Evolutionary conservation across 495 filamentous ascomycete species (phyloP).

Genomic region (Choiromyces venosus): DNA sequence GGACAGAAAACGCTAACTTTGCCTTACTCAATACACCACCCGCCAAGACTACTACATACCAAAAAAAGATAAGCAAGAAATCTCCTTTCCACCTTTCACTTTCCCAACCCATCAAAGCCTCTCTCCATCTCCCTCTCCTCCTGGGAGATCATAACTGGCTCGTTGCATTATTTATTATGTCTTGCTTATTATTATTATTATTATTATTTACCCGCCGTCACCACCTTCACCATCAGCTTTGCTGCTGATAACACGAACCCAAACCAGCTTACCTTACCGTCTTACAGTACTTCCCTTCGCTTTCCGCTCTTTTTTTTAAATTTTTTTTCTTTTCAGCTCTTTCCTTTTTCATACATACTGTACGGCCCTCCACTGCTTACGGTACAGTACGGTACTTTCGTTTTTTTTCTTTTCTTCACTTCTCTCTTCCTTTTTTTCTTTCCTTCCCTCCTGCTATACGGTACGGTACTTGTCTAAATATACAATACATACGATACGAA

Average conservation of each 20-base stretch:
- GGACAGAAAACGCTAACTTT: too few relatives aligned
- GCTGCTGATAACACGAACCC: background rate
- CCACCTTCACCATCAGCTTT: background rate
- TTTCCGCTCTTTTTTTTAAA: background rate
- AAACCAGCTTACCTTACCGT: background rate
- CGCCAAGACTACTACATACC: too few relatives aligned
- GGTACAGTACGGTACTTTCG: background rate
- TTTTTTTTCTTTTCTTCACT: constrained; percentile 6
- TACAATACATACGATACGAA: too few relatives aligned
- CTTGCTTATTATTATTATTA: background rate
- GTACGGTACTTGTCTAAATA: too few relatives aligned
- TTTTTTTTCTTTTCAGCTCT: too few relatives aligned
- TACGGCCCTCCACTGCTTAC: background rate
- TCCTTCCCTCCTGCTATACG: constrained; percentile 4
- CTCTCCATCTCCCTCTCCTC: too few relatives aligned
- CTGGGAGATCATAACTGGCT: too few relatives aligned
- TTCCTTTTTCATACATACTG: background rate
- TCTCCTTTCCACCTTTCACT: too few relatives aligned
- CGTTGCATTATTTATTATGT: background rate
- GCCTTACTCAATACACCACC: too few relatives aligned
- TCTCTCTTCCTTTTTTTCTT: constrained; percentile 3
- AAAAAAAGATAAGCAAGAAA: too few relatives aligned
- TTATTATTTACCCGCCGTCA: background rate
- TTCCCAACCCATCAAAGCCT: too few relatives aligned
- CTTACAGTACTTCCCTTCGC: background rate